These are phyloP conservation scores for Houttuynia cordata DNA, from an alignment of 164 flowering plant species.

Conservation along the genomic window DNA sequence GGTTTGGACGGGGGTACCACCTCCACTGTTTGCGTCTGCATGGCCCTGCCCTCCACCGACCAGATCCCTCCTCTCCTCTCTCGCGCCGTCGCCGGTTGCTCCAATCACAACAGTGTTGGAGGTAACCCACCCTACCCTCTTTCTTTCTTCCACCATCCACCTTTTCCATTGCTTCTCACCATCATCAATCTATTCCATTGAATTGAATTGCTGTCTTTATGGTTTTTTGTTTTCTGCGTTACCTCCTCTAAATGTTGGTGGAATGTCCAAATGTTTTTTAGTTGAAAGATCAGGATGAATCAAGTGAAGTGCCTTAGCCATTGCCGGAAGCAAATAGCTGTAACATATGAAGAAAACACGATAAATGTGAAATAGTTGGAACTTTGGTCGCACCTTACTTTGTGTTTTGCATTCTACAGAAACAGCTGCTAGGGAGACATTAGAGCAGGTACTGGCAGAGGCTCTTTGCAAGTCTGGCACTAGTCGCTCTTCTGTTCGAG, in stretches of 20 bases:
- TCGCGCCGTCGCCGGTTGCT: conserved; percentile 71
- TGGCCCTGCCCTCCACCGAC: conserved; percentile 31
- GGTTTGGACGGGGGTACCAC: conserved; percentile 90
- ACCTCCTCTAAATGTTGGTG: too few species aligned
- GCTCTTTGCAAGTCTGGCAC: conserved; percentile 57
- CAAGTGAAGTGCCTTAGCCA: too few species aligned
- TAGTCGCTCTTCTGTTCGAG: conserved; percentile 55
- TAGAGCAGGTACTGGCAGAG: conserved; percentile 73
- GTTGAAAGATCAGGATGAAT: too few species aligned
- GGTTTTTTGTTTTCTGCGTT: too few species aligned
- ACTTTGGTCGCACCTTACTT: too few species aligned
- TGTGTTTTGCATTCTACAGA: conserved; percentile 25
- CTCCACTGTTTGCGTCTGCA: conserved; percentile 66
- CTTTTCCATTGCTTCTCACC: neutral
- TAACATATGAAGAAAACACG: neutral
- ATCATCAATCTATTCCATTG: neutral
- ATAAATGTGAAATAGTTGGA: neutral
- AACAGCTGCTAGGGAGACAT: conserved; percentile 64
- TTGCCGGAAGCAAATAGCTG: too few species aligned
- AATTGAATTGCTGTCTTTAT: neutral
- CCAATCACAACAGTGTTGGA: conserved; percentile 72
- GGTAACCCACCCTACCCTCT: neutral
- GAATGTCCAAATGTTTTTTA: too few species aligned
- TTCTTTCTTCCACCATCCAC: neutral
- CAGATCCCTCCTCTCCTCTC: conserved; percentile 45